Evolutionary conservation across 208 protist genomes (phyloP).

Genomic region (Leishmania lainsoni): DNA sequence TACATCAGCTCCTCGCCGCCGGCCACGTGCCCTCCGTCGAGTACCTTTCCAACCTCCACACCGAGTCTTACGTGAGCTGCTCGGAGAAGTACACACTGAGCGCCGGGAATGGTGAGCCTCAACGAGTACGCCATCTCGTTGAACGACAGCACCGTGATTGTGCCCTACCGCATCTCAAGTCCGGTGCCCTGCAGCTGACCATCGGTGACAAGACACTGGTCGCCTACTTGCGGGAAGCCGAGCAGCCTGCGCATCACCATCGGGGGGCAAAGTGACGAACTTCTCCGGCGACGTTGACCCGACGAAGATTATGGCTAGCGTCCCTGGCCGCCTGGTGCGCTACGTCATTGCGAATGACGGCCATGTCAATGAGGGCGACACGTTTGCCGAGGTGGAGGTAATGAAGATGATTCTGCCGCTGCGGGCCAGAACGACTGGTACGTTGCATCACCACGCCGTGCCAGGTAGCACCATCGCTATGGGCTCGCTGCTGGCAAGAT

Average conservation of each 20-base stretch:
- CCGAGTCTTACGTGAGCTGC: slow-evolving; percentile 77
- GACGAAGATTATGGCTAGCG: slow-evolving; percentile 90
- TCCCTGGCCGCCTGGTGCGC: slow-evolving; percentile 95
- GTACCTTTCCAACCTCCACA: slow-evolving; percentile 61
- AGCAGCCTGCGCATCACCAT: slow-evolving; percentile 91
- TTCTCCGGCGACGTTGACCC: slow-evolving; percentile 96
- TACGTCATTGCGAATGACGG: slow-evolving; percentile 94
- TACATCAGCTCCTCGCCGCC: slow-evolving; percentile 74
- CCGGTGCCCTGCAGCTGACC: slow-evolving; percentile 79
- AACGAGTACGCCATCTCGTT: slow-evolving; percentile 73
- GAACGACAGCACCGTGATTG: slow-evolving; percentile 70
- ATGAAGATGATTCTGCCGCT: slow-evolving; percentile 99
- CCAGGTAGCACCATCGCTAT: slow-evolving; percentile 93
- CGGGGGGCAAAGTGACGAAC: slow-evolving; percentile 87
- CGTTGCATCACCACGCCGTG: slow-evolving; percentile 68
- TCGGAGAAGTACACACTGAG: slow-evolving; percentile 80
- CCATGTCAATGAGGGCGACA: slow-evolving; percentile 83
- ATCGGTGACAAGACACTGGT: slow-evolving; percentile 79
- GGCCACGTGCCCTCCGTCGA: slow-evolving; percentile 88
- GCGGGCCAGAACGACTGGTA: slow-evolving; percentile 74
- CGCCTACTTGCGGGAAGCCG: slow-evolving; percentile 93
- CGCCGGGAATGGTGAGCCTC: slow-evolving; percentile 47
- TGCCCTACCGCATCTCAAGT: slow-evolving; percentile 85
- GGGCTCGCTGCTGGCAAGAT: slow-evolving; percentile 94
- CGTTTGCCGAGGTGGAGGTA: slow-evolving; percentile 97